Conservation (phyloP, 371 early-diverging fungal species). For the Batrachochytrium dendrobatidis region DNA sequence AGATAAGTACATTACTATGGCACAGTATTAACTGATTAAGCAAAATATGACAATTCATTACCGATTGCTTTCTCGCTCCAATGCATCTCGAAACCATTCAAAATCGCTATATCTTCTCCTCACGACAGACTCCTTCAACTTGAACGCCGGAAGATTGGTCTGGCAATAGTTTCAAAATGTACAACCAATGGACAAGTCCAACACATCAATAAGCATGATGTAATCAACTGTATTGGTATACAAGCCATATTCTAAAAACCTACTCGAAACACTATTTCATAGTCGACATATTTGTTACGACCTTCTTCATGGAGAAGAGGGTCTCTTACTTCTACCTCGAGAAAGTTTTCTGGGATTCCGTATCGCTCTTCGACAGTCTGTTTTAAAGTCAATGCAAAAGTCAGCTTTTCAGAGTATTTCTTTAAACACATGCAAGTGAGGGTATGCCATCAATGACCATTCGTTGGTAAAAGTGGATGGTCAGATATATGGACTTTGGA, state of each 20-base stretch:
- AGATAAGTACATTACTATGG: background rate
- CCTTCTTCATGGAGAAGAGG: constrained; percentile 83
- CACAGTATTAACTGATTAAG: background rate
- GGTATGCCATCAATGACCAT: too few species aligned
- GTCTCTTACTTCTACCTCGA: constrained; percentile 91
- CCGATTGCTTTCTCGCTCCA: constrained; percentile 77
- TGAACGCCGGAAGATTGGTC: constrained; percentile 97
- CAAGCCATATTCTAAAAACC: constrained; percentile 16
- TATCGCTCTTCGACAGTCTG: constrained; percentile 86
- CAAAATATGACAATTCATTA: constrained; percentile 6
- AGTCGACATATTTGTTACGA: constrained; percentile 89
- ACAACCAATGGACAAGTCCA: constrained; percentile 2
- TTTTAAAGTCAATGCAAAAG: too few species aligned
- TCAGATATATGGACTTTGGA: too few species aligned
- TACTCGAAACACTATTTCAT: constrained; percentile 89
- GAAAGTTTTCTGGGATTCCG: constrained; percentile 91
- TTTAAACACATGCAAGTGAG: too few species aligned
- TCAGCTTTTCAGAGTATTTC: too few species aligned
- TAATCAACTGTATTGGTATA: background rate
- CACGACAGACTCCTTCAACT: constrained; percentile 72
- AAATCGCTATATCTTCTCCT: constrained; percentile 95
- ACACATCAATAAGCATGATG: constrained; percentile 1
- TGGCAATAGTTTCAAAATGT: constrained; percentile 31
- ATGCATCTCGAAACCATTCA: constrained; percentile 92
- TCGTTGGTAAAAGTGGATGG: too few species aligned